Base-by-base conservation (phyloP, 805 yeast species). In the Priceomyces carsonii region DNA sequence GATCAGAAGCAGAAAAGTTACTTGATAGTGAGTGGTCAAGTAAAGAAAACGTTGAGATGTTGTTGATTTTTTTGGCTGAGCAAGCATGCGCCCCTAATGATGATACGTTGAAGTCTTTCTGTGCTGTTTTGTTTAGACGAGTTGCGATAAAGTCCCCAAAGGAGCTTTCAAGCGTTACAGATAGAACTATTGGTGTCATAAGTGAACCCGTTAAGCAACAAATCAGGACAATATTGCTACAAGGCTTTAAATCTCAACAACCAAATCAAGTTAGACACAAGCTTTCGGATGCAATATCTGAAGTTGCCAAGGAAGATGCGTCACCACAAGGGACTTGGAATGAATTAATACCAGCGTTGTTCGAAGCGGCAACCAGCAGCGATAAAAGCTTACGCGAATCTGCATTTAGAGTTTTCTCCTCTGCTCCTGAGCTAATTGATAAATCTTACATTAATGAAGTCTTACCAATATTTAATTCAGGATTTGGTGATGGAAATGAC, bases 241-340 rank as follows among this genome's bases (percentile, higher is more conserved):
- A 74, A 39, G 98, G 96, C 10, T 87, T 91, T 50, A 56, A 77
- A 3, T 57, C 79, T 8, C 81, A 73, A 40, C 87, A 82, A 55
- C 66, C 84, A n/a, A 79, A 78, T 42, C 78, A 77, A 43, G 88
- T 88, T 20, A 80, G 97, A 56, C 96, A 91, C 60, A 93, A 91
- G 55, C 67, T 93, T 32, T 82, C 96, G 2, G 99, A 93, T 67
- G 95, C 95, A 6, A 83, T 93, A 31, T 86, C 97, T 1, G 98
- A 90, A 61, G 78, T 91, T 29, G 95, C 96, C 2, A 80, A 82
- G 50, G 74, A 69, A 30, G 83, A 79, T 39, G 81, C 77, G 9
- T 50, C 66, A 3, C 70, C 66, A 13, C 69, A 68, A 15, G 73
- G 71, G 4, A 59, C 69, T 4, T 91, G 99, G 99, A 77, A 82